Conservation (phyloP, 495 filamentous ascomycete species). For the Trichoderma asperelloides region DNA sequence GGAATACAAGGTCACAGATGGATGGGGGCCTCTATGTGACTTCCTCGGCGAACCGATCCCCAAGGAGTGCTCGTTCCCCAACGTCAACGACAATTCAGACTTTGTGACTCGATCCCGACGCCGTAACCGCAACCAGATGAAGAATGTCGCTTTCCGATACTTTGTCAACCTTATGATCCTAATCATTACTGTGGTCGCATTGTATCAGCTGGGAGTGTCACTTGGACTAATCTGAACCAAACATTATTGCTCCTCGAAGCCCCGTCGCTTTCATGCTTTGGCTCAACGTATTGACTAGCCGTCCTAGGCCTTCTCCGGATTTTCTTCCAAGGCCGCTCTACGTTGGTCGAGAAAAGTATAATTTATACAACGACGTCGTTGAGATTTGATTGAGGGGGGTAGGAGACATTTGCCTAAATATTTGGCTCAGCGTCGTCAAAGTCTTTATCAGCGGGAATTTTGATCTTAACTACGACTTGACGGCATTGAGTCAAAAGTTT, state of each 20-base stretch:
- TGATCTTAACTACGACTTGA: no score
- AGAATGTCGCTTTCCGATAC: constrained; percentile 36
- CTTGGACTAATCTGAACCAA: not conserved
- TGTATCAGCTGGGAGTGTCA: not conserved
- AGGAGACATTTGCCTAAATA: no score
- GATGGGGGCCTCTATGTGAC: constrained; percentile 59
- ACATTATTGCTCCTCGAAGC: not conserved
- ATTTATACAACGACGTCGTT: no score
- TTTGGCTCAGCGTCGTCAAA: no score
- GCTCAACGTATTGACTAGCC: no score
- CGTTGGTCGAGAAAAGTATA: no score
- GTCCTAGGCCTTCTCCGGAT: no score
- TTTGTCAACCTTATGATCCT: not conserved
- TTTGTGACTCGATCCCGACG: constrained; percentile 51
- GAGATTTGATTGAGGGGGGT: no score
- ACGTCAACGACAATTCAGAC: constrained; percentile 38
- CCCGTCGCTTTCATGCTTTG: no score
- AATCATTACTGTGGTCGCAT: not conserved
- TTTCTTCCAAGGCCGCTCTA: no score
- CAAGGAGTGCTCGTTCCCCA: constrained; percentile 34
- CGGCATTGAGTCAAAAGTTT: no score
- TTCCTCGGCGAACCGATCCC: constrained; percentile 56
- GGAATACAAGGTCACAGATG: constrained; percentile 56
- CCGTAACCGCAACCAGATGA: constrained; percentile 54
- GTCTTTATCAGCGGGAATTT: no score